phyloP scores from a whole-genome alignment of 352 stramenopile genomes.

The Phytopythium delawarense region DNA sequence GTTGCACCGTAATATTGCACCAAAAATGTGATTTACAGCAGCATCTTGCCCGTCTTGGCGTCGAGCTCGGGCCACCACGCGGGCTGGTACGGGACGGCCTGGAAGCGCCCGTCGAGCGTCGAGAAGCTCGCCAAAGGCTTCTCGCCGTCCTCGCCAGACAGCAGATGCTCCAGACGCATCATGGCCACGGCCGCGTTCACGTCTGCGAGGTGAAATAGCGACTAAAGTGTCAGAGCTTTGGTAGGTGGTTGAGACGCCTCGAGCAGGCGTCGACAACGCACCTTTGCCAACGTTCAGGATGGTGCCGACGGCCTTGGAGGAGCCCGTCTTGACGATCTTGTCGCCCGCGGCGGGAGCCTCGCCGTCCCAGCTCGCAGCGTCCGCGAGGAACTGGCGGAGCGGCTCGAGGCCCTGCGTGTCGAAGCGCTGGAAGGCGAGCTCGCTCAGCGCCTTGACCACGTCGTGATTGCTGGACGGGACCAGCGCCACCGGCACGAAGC shows the following conservation, averaged over 20 bases:
- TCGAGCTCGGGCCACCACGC: slow-evolving; percentile 76
- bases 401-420: slow-evolving; percentile 27
- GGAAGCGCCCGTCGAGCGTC: slow-evolving; percentile 60
- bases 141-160: slow-evolving; percentile 37
- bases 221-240: background rate
- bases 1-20: too few relatives aligned
- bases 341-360: slow-evolving; percentile 26
- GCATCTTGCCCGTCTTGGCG: slow-evolving; percentile 68
- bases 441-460: slow-evolving; percentile 38
- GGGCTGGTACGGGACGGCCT: slow-evolving; percentile 67
- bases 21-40: slow-evolving; percentile 22
- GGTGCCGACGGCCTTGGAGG: slow-evolving; percentile 57
- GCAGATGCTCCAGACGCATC: slow-evolving; percentile 71
- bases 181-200: slow-evolving; percentile 60
- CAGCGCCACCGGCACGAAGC: slow-evolving; percentile 69
- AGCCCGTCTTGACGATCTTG: slow-evolving; percentile 50
- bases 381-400: slow-evolving; percentile 45
- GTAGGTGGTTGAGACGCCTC: too few relatives aligned
- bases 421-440: slow-evolving; percentile 61
- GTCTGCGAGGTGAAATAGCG: slow-evolving; percentile 10
- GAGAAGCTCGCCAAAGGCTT: slow-evolving; percentile 51
- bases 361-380: slow-evolving; percentile 22
- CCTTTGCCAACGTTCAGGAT: slow-evolving; percentile 42
- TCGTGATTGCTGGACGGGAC: slow-evolving; percentile 47
- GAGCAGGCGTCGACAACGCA: background rate